These are phyloP conservation scores for Chenopodium formosanum DNA, from an alignment of 148 eudicot genomes.

Conservation along the genomic window DNA sequence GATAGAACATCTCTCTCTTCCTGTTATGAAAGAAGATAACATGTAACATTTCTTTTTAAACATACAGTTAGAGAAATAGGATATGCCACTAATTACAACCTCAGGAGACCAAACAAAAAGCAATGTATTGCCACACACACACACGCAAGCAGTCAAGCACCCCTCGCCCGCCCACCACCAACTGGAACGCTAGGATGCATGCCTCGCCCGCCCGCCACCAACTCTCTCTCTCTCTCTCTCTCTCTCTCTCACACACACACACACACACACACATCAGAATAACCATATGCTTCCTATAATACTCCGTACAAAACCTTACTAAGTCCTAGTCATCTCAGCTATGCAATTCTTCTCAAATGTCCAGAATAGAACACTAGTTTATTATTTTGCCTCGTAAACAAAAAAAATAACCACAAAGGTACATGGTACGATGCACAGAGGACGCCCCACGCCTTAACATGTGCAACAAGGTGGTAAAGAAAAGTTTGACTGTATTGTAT, in stretches of 20 bases:
- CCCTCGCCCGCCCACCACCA: no score
- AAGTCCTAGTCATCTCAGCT: neutral
- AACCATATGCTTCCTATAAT: neutral
- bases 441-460: neutral
- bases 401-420: neutral
- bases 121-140: neutral
- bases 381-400: neutral
- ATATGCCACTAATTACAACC: neutral
- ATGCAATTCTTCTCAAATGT: neutral
- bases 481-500: no score
- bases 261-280: neutral
- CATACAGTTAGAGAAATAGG: neutral
- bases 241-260: neutral
- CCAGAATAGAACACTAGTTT: neutral
- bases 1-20: slow-evolving; percentile 88
- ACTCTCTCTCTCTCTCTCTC: no score
- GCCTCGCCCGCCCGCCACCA: no score
- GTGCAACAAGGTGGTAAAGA: neutral
- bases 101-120: neutral
- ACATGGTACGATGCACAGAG: neutral
- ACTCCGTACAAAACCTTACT: neutral
- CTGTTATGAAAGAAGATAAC: slow-evolving; percentile 40
- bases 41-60: neutral
- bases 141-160: no score
- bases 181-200: no score